Evolutionary conservation across 2,329 filamentous ascomycete genomes (phyloP).

Genomic region (Microdochium bolleyi): DNA sequence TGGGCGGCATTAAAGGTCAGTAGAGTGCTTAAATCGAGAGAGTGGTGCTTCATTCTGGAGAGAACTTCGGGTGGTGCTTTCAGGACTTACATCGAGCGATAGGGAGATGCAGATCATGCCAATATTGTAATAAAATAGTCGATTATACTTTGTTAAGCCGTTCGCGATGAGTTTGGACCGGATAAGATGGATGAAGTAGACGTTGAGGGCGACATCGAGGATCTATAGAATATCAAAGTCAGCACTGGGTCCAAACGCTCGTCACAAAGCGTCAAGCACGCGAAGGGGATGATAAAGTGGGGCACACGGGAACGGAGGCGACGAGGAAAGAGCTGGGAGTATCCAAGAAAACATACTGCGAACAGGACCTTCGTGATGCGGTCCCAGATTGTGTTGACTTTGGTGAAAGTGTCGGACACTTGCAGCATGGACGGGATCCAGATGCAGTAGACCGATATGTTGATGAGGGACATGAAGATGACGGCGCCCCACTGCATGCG

Average conservation of each 20-base stretch:
- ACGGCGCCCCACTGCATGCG: slow-evolving; percentile 29
- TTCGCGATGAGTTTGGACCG: slow-evolving; percentile 29
- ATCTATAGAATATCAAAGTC: no score
- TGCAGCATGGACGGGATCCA: slow-evolving; percentile 36
- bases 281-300: no score
- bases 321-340: no score
- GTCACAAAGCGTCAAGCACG: no score
- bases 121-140: slow-evolving; percentile 30
- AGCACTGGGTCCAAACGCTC: no score
- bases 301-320: no score
- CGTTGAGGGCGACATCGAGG: slow-evolving; percentile 31
- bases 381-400: slow-evolving; percentile 34
- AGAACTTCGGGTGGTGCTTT: no score
- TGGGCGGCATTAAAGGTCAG: no score
- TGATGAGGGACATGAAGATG: slow-evolving; percentile 27
- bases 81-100: slow-evolving; percentile 27
- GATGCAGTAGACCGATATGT: slow-evolving; percentile 34
- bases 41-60: no score
- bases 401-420: slow-evolving; percentile 20
- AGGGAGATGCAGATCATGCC: slow-evolving; percentile 29
- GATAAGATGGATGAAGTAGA: slow-evolving; percentile 32
- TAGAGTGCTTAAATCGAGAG: no score
- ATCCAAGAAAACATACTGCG: no score
- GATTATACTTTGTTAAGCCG: slow-evolving; percentile 32
- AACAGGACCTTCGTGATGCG: slow-evolving; percentile 34